These are phyloP conservation scores for Schoenoplectus tabernaemontani DNA, from an alignment of 202 grass and related monocot species.

Conservation along the genomic window DNA sequence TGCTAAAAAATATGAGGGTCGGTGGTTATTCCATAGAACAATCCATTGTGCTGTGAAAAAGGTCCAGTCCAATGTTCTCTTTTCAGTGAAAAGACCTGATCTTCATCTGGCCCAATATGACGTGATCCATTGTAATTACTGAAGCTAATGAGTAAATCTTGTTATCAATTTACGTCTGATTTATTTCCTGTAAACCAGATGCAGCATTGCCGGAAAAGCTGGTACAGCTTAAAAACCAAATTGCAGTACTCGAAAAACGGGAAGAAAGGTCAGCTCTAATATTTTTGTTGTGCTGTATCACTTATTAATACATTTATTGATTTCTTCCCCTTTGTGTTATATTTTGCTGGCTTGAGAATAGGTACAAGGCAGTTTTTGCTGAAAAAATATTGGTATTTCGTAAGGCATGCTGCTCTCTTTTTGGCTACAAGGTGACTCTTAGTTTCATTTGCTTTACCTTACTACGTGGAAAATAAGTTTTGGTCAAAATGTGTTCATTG, in stretches of 20 bases:
- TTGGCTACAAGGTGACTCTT: conserved; percentile 77
- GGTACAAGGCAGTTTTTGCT: conserved; percentile 92
- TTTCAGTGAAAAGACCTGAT: neutral
- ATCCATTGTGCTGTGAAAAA: neutral
- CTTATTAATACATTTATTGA: conserved; percentile 8
- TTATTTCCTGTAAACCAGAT: conserved; percentile 27
- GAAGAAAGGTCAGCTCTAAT: conserved; percentile 74
- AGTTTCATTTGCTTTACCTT: neutral
- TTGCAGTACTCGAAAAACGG: conserved; percentile 90
- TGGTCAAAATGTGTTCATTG: neutral
- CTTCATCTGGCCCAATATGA: neutral
- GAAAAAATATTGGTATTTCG: conserved; percentile 93
- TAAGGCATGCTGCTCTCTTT: conserved; percentile 90
- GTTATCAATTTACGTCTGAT: neutral
- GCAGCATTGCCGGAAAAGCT: conserved; percentile 82
- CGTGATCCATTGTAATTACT: neutral
- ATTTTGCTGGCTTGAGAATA: conserved; percentile 33
- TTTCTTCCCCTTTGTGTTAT: conserved; percentile 25
- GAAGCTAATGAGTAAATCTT: neutral
- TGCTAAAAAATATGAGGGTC: neutral
- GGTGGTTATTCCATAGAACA: neutral
- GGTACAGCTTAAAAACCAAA: conserved; percentile 86
- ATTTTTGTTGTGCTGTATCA: neutral
- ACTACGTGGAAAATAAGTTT: neutral
- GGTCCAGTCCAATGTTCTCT: neutral